Base-by-base conservation (phyloP, 2,329 filamentous ascomycete genomes). In the Alternaria arborescens region DNA sequence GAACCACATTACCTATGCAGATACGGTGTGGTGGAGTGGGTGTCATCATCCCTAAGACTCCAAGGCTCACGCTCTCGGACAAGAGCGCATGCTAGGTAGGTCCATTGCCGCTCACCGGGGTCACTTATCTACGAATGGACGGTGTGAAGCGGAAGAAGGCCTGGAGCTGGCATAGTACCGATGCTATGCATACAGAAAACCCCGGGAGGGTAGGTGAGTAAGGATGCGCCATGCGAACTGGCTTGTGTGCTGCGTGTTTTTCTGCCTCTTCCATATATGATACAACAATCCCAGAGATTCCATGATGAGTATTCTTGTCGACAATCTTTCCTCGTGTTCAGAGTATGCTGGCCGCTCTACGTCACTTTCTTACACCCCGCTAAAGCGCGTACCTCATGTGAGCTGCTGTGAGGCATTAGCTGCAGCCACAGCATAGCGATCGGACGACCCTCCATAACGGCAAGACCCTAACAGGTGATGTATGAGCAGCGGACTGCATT, bases 71-170 rank as follows among this genome's bases (percentile, higher is more conserved):
- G 22, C 30, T 43, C 24, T 60, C 57, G 57, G 57, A 60, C 36
- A 40, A 65, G 43, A 59, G 62, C 62, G 62, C 60, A 54, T 48
- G 47, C 38, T 38, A 38, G 34, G 38, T 26, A 43, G 34, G 44
- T 26, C 32, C 24, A 60, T 36, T 52, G 52, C 55, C 26, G 30
- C 47, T 55, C 42, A 47, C 55, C 24, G 32, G 43, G 30, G 1
- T 18, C 40, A 51, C 32, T 42, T 47, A 30, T 55, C 46, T 44
- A 38, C n/a, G 26, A 42, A 18, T 30, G 42, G 24, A 47, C 28
- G 34, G 26, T 52, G 46, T 18, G 42, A 22, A 47, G 47, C 41
- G 47, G 34, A 46, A 26, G 26, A 43, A 18, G 46, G 34, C 10
- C 42, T 47, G 24, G 34, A 54, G 55, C 50, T 22, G 55, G 50